Conservation (phyloP, 83 land plant genomes). For the Diphasiastrum complanatum region DNA sequence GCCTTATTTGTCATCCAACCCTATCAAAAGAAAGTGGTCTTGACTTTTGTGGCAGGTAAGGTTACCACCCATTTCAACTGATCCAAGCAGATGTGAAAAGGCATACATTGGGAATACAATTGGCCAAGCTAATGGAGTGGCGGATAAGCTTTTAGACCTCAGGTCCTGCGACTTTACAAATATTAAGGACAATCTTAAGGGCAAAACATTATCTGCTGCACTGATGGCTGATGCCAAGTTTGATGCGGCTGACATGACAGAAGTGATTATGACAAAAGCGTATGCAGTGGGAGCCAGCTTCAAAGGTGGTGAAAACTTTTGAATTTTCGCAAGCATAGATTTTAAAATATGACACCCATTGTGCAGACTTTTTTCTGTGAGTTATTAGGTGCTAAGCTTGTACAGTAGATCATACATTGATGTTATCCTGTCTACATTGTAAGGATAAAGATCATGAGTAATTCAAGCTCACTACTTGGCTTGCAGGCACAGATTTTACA, state of each 20-base stretch:
- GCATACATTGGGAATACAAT: conserved; percentile 97
- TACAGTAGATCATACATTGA: too few relatives aligned
- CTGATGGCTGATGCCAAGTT: conserved; percentile 97
- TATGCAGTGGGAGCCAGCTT: conserved; percentile 99
- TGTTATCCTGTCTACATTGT: too few relatives aligned
- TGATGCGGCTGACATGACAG: conserved; percentile 97
- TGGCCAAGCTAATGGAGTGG: conserved; percentile 98
- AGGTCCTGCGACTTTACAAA: conserved; percentile 91
- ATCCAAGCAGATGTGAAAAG: conserved; percentile 74
- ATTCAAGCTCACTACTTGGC: too few relatives aligned
- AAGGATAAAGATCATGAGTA: too few relatives aligned
- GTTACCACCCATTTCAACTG: conserved; percentile 90
- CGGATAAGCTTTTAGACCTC: conserved; percentile 83
- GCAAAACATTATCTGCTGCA: conserved; percentile 89
- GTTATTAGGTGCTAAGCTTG: too few relatives aligned
- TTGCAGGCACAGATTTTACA: conserved; percentile 66
- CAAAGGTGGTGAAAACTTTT: conserved; percentile 48
- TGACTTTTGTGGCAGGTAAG: too few relatives aligned
- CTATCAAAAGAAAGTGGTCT: too few relatives aligned
- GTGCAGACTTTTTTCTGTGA: too few relatives aligned
- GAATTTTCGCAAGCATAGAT: too few relatives aligned
- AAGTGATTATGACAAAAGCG: conserved; percentile 95
- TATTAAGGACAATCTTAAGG: conserved; percentile 74
- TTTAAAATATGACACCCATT: too few relatives aligned
- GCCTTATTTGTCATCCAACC: too few relatives aligned